A percentile compares a stretch with the other conserved stretches of the same genome.
These are phyloP conservation scores for Blastomyces parvus DNA, from an alignment of 2,329 filamentous ascomycete genomes.

Conservation along the genomic window DNA sequence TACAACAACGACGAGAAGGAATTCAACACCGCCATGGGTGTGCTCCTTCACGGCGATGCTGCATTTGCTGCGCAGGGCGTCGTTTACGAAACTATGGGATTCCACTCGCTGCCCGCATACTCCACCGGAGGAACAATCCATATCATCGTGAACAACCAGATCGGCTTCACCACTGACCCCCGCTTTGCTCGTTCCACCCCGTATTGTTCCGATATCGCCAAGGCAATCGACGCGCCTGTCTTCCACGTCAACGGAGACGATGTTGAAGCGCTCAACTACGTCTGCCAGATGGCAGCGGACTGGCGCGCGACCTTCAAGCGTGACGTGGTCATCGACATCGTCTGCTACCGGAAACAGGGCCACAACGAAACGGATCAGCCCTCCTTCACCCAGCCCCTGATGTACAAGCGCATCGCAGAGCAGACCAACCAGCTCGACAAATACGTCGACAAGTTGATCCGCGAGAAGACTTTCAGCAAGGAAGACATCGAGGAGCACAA, in stretches of 20 bases:
- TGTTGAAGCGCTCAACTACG: conserved; percentile 95
- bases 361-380: conserved; percentile 99
- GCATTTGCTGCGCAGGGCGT: conserved; percentile 94
- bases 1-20: conserved; percentile 95
- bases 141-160: conserved; percentile 98
- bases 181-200: conserved; percentile 94
- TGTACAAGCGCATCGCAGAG: conserved; percentile 95
- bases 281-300: conserved; percentile 92
- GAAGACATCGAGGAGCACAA: conserved; percentile 98
- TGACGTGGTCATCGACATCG: conserved; percentile 94
- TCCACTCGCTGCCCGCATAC: conserved; percentile 90
- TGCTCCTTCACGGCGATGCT: conserved; percentile 92
- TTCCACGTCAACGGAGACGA: conserved; percentile 99
- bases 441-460: conserved; percentile 81
- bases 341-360: conserved; percentile 97
- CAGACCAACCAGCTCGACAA: conserved; percentile 80
- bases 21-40: conserved; percentile 84
- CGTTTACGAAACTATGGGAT: conserved; percentile 96
- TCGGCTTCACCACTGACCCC: conserved; percentile 97
- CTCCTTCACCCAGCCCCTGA: conserved; percentile 97
- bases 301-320: conserved; percentile 99
- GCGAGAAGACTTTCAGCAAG: conserved; percentile 87
- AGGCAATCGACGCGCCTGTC: conserved; percentile 94
- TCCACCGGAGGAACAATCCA: conserved; percentile 96
- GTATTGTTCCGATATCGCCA: conserved; percentile 98